Base-by-base conservation (phyloP, 805 yeast species). In the Cyberlindnera veronae region DNA sequence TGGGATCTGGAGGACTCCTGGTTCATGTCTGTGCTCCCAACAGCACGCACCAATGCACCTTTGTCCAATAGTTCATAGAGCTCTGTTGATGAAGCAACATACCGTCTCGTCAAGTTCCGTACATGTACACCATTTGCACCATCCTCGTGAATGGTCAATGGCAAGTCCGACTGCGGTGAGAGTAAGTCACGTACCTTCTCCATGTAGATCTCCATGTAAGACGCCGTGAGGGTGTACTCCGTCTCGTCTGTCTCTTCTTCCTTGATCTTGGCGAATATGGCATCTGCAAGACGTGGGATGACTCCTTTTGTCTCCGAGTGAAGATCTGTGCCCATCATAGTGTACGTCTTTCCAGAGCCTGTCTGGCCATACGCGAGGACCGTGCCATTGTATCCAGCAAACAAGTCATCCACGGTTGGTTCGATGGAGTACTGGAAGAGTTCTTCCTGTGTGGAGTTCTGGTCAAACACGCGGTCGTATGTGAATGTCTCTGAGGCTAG, bases 281-380 rank as follows among this genome's bases (percentile, higher is more conserved):
- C 73, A 36, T 81, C 81, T 14, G 84, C 71, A 13, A 85, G 76
- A 24, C 93, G 67, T 0, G 95, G 95, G 14, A 84, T 79, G 19
- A 84, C 67, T 2, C 96, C 96, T 29, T 49, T 45, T 1, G 39
- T 39, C 6, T 41, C 35, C 18, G 45, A 42, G 12, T 38, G 26
- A 3, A 67, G 54, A n/a, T 62, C 58, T 1, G 69, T 53, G 2
- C 93, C 93, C 74, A 82, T 74, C 88, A 85, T 80, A 3, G 91
- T 80, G 54, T 74, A 76, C 0, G 90, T 74, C 58, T 84, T 84
- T 6, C 93, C 93, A 1, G 88, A 71, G 0, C 88, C 86, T 0
- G 86, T 78, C 53, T 82, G 91, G 9, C 95, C 95, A 60, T 84
- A 86, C 0, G 90, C 85, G 27, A 85, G 62, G 0, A 86, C 77